Base-by-base conservation (phyloP, 495 filamentous ascomycete species). In the Massariosphaeria phaeospora region DNA sequence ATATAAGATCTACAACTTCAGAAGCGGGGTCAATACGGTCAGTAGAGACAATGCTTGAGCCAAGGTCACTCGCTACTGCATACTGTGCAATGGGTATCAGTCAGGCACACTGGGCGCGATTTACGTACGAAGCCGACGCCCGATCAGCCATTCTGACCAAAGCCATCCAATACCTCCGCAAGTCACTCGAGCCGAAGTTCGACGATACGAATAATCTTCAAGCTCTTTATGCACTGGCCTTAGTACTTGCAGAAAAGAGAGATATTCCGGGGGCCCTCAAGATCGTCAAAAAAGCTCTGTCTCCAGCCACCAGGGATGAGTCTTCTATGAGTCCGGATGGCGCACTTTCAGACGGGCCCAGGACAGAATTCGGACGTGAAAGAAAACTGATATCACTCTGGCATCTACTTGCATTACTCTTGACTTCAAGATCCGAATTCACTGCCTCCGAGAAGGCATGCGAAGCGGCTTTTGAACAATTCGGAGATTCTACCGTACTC, bases 401-500 rank as follows among this genome's bases (percentile, higher is more conserved):
- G 86, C 94, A 98, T 70, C 73, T 96, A 2, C 78, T 97, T 44
- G 83, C 88, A 1, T 72, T 97, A 30, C 72, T 96, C 25, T 75
- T 97, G 8, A 95, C 88, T 62, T 87, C 89, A 8, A 83, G 84
- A 55, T 84, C 94, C 35, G 88, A 95, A 30, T 96, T 88, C 65
- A 73, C 81, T 36, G 83, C 84, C 62, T 90, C 93, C 11, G 78
- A 79, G 18, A 81, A 81, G 31, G 83, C 88, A 2, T 96, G 90
- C 59, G 86, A 93, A 67, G 89, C 86, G 11, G 91, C 91, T 7
- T 88, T 96, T 61, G 88, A 95, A 44, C 85, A 91, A 63, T 95
- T 90, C 66, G 79, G 63, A 13, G 66, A 70, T 52, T 36, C 55
- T 12, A 18, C 47, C 1, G 42, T 59, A 7, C 57, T 73, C 1